phyloP scores from a whole-genome alignment of 2,329 filamentous ascomycete genomes.

The Talaromyces sp. region DNA sequence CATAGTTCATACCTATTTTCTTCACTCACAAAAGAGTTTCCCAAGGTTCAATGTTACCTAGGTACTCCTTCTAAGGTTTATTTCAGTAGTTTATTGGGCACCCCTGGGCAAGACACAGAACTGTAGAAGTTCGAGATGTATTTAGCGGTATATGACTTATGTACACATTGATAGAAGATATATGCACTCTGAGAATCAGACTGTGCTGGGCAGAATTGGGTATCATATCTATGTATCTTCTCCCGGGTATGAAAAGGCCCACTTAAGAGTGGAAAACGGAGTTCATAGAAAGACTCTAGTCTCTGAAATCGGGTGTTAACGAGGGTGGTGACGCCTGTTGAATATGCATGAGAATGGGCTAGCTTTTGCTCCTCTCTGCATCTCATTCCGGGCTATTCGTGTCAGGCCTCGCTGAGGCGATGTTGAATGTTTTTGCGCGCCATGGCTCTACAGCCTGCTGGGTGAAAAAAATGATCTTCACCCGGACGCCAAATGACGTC shows the following conservation, averaged over 20 bases:
- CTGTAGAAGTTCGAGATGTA: background rate
- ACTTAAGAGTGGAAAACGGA: background rate
- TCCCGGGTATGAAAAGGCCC: background rate
- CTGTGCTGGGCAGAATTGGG: background rate
- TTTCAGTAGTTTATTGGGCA: background rate
- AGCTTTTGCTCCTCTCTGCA: background rate
- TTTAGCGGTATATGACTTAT: background rate
- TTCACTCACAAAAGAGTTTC: background rate
- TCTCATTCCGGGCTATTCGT: background rate
- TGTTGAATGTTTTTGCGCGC: no score
- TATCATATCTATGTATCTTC: constrained; percentile 5
- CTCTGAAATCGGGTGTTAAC: background rate
- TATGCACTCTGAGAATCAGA: background rate
- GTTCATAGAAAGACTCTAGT: background rate
- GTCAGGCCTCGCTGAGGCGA: background rate
- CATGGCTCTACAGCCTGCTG: background rate
- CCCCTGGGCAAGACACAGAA: background rate
- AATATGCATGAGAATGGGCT: background rate
- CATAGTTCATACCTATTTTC: background rate
- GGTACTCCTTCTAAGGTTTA: no score
- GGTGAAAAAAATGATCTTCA: no score
- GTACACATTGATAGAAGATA: background rate
- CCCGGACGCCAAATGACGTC: background rate
- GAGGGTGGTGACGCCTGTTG: background rate
- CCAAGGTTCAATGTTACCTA: no score